Evolutionary conservation across 2,329 filamentous ascomycete genomes (phyloP), one percentile per base, ranked within the genome.

Genomic region (Aspergillus tamarii): DNA sequence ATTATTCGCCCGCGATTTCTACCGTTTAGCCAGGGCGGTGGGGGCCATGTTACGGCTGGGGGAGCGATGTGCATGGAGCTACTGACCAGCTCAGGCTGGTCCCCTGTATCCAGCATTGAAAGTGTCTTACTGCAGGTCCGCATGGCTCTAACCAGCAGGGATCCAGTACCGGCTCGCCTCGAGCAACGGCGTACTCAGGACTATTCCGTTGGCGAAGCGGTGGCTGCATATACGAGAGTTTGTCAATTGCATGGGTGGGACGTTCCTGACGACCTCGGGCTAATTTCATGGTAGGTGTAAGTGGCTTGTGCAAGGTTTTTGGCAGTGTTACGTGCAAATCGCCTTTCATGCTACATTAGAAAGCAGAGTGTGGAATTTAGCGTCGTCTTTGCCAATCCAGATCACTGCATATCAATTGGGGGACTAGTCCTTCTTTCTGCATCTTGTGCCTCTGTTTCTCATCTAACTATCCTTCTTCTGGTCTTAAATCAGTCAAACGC

Each of bases 51-150:
- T 64, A 96, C 94, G 0, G 81, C 84, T 1, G 94, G 94, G 28
- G 94, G 94, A 1, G 91, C 93, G 1, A 87, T 97, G 79, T 90
- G 88, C 76, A 94, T 96, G 88, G 89, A 95, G 77, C 83, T 95
- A 5, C 83, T 97, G 66, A 96, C 93, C 1, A 93, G 89, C 75
- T 87, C 87, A 8, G 94, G 93, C 30, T 97, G 94, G 94, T 88
- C 84, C 26, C 88, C 91, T 0, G 88, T 86, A 1, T 87, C 84
- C 57, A 88, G 86, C 21, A 88, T 97, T 68, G 93, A 97, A 74
- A 90, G 88, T 58, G 88, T 97, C 3, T 80, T 97, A 16, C 76
- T 96, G 30, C 91, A 96, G 75, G 89, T 97, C 28, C 89, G 91
- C 26, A 80, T 96, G 79, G 92, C 92, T 0, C 86, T 97, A 16